Percentiles rank a stretch among this genome's conserved stretches.
phyloP scores from a whole-genome alignment of 192 early-diverging fungal species.

The Piromyces finnis region DNA sequence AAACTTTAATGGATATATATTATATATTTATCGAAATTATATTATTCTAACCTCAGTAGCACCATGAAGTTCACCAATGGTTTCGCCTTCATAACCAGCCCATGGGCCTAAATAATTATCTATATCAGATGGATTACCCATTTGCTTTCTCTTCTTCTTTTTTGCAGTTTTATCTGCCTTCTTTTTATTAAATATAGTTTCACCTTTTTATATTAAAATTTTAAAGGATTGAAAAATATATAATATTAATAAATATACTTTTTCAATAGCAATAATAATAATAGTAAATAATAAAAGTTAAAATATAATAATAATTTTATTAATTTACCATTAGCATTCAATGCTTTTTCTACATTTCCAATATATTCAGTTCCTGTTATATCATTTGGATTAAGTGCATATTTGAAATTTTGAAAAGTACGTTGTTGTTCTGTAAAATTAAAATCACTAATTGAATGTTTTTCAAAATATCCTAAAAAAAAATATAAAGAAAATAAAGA shows the following conservation, averaged over 20 bases:
- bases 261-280: background rate
- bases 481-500: slow-evolving; percentile 9
- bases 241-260: background rate
- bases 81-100: slow-evolving; percentile 82
- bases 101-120: slow-evolving; percentile 77
- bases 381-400: slow-evolving; percentile 55
- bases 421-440: slow-evolving; percentile 72
- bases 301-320: background rate
- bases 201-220: background rate
- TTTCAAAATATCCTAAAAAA: slow-evolving; percentile 59
- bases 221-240: too few species aligned
- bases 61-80: slow-evolving; percentile 28
- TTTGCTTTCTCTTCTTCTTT: slow-evolving; percentile 49
- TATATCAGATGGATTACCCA: slow-evolving; percentile 53
- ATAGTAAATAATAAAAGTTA: background rate
- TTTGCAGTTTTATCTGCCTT: slow-evolving; percentile 1
- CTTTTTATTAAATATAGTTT: background rate
- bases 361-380: slow-evolving; percentile 34
- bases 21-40: too few species aligned
- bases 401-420: slow-evolving; percentile 62
- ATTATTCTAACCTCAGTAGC: background rate
- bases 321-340: slow-evolving; percentile 21
- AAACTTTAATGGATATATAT: too few species aligned
- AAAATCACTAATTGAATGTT: slow-evolving; percentile 44
- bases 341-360: slow-evolving; percentile 36